Evolutionary conservation across 176 grass and related monocot genomes (phyloP), one percentile per base, ranked within the genome.

Genomic region (Carex pumila): DNA sequence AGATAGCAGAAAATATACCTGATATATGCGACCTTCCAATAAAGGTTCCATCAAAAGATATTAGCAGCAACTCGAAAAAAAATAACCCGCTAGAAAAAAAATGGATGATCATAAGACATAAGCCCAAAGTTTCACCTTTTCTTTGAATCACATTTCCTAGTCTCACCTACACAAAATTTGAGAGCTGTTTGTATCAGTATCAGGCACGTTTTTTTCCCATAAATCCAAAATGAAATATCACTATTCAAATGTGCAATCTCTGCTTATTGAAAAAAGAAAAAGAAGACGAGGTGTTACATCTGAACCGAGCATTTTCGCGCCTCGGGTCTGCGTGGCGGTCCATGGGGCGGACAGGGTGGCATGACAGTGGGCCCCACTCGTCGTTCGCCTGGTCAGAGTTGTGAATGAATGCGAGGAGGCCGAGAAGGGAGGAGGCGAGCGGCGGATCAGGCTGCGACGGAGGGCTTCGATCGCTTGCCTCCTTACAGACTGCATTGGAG

Each of bases 111-210:
- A 64, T 32, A 67, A 65, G 19, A 19, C 61, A 64, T 32, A 67
- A 65, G 19, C 67, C 21, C 61, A 82, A 47, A 65, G 53, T 65
- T 81, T 22, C 61, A 82, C 80, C 80, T 82, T 82, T 82, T 82
- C 80, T 82, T 67, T 67, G 80, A 54, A 82, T 82, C 21, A 82
- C 80, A 82, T 82, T 82, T 67, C 80, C 80, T 15, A 66, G 80
- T 41, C 80, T 82, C 61, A 82, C 80, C 80, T 82, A 66, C 2
- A 82, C 6, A 82, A 82, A 50, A 34, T 25, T 47, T 14, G 21
- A 15, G 7, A 39, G 9, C 4, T 39, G 22, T 50, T 65, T 66
- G 37, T 65, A 52, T 14, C 36, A n/a, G 1, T 2, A 34, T 3
- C 32, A 34, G 31, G 3, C 31, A 81, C 15, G 3, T 37, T 37